These are phyloP conservation scores for Primulina huaijiensis DNA, from an alignment of 257 asterid genomes.

Conservation along the genomic window DNA sequence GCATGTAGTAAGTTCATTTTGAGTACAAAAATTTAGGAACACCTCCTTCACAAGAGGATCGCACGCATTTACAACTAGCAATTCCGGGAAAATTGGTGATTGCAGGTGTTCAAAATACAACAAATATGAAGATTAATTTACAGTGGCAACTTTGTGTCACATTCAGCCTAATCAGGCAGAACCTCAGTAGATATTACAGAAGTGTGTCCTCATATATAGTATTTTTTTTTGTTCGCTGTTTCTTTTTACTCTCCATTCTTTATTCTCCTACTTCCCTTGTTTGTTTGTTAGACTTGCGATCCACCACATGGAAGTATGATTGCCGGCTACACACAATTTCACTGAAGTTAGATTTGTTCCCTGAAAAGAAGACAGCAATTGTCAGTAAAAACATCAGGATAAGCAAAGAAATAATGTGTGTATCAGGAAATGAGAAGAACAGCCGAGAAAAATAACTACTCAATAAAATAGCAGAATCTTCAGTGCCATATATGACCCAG, in stretches of 20 bases:
- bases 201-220: conserved; percentile 10
- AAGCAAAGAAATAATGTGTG: background rate
- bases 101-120: conserved; percentile 13
- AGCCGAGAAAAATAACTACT: background rate
- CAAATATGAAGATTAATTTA: background rate
- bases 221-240: background rate
- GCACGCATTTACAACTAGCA: background rate
- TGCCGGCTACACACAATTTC: background rate
- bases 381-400: conserved; percentile 5
- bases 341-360: conserved; percentile 18
- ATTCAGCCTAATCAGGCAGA: conserved; percentile 17
- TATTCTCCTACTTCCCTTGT: conserved; percentile 7
- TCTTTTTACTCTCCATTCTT: conserved; percentile 11
- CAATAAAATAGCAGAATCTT: background rate
- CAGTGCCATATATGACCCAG: background rate
- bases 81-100: background rate
- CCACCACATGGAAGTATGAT: conserved; percentile 11
- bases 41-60: conserved; percentile 1
- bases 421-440: conserved; percentile 12
- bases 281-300: conserved; percentile 19
- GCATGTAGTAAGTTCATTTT: background rate
- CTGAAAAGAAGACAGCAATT: conserved; percentile 20
- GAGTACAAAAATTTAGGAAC: background rate
- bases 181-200: conserved; percentile 3
- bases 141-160: conserved; percentile 1